Percentiles rank a stretch among this genome's conserved stretches.
phyloP scores from a whole-genome alignment of 345 rosid genomes.

The Kernera saxatilis region DNA sequence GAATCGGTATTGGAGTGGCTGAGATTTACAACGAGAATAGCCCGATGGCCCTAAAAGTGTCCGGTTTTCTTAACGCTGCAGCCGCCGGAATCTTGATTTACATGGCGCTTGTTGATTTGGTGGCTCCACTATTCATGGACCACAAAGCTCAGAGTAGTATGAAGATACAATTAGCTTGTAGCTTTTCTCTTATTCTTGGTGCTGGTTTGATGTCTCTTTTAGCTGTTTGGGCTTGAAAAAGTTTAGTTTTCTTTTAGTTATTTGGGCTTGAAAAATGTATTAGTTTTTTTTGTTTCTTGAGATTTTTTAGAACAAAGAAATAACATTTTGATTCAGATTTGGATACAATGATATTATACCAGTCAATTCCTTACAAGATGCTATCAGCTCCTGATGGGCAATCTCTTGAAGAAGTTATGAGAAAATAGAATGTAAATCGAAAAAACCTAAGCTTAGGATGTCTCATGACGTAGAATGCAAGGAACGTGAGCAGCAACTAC shows the following conservation, averaged over 20 bases:
- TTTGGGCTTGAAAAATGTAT: slow-evolving; percentile 37
- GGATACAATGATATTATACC: neutral
- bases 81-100: slow-evolving; percentile 56
- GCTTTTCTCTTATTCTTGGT: slow-evolving; percentile 40
- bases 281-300: neutral
- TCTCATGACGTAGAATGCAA: neutral
- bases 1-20: slow-evolving; percentile 44
- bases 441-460: neutral
- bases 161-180: slow-evolving; percentile 32
- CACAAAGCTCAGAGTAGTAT: slow-evolving; percentile 29
- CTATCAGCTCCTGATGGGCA: neutral
- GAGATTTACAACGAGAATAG: slow-evolving; percentile 42
- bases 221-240: slow-evolving; percentile 56
- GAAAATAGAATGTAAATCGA: neutral
- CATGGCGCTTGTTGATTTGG: slow-evolving; percentile 63
- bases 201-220: slow-evolving; percentile 54
- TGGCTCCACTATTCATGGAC: slow-evolving; percentile 47
- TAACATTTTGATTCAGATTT: neutral
- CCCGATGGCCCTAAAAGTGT: slow-evolving; percentile 41
- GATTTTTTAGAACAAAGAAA: neutral
- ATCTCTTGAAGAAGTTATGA: neutral
- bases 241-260: neutral
- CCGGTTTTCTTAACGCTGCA: slow-evolving; percentile 52
- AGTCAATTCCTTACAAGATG: neutral
- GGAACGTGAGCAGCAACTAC: neutral